Percentiles rank a stretch among this genome's conserved stretches.
Conservation (phyloP, 768 basidiomycete genomes). For the Lyophyllum decastes region DNA sequence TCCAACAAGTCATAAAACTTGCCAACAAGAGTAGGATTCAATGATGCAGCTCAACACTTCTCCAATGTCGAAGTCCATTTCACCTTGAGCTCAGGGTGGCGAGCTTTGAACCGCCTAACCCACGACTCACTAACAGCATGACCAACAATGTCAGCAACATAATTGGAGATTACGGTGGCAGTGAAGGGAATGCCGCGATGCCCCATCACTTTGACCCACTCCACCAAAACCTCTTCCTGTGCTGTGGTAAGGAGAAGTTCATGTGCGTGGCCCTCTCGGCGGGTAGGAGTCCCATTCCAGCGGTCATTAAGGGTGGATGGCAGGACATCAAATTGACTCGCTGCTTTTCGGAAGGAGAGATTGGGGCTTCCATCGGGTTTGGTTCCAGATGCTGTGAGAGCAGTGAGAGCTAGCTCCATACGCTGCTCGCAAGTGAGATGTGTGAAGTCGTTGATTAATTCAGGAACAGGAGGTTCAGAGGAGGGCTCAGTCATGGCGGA, state of each 20-base stretch:
- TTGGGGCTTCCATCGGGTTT: not conserved
- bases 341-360: not conserved
- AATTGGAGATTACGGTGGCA: not conserved
- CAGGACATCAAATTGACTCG: not conserved
- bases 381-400: too few species aligned
- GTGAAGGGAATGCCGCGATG: conserved; percentile 3
- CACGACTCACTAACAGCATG: conserved; percentile 11
- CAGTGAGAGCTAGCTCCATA: too few species aligned
- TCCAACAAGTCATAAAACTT: conserved; percentile 20
- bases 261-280: not conserved
- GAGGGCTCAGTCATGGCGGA: too few species aligned
- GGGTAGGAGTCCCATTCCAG: not conserved
- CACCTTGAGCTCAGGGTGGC: conserved; percentile 26
- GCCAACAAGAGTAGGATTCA: conserved; percentile 21
- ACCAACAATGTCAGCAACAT: not conserved
- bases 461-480: too few species aligned
- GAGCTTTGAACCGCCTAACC: conserved; percentile 14
- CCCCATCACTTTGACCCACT: too few species aligned
- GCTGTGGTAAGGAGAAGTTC: not conserved
- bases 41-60: conserved; percentile 17
- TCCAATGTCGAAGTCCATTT: conserved; percentile 22
- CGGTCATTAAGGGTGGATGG: not conserved
- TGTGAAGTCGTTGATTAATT: too few species aligned
- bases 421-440: too few species aligned
- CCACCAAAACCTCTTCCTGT: not conserved